Conservation (phyloP, 1,284 basidiomycete genomes). For the Ustilago shanxiensis region DNA sequence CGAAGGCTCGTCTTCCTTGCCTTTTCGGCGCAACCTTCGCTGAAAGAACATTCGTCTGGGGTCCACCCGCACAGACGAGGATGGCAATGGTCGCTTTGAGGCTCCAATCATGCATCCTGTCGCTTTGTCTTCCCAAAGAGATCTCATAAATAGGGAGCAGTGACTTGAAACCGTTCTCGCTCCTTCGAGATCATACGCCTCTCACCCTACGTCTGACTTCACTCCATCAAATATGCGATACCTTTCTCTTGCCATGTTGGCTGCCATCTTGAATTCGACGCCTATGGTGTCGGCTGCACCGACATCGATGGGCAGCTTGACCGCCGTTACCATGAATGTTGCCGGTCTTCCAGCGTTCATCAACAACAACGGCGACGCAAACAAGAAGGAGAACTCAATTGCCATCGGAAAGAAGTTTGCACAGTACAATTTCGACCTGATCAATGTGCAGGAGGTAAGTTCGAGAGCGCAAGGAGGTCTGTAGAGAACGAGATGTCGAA, state of each 20-base stretch:
- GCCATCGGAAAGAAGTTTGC: conserved; percentile 20
- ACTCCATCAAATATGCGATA: too few relatives aligned
- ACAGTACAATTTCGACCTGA: conserved; percentile 23
- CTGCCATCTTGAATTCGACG: conserved; percentile 11
- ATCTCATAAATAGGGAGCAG: too few relatives aligned
- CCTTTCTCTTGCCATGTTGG: conserved; percentile 2
- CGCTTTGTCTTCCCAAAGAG: too few relatives aligned
- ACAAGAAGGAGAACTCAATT: conserved; percentile 28
- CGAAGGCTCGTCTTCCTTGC: conserved; percentile 7
- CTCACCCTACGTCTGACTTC: too few relatives aligned
- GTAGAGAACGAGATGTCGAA: neutral
- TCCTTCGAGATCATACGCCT: too few relatives aligned
- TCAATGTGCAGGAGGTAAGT: conserved; percentile 34
- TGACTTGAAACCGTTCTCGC: too few relatives aligned
- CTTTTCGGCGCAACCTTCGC: neutral
- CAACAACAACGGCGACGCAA: conserved; percentile 25
- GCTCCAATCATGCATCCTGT: too few relatives aligned
- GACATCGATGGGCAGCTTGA: conserved; percentile 11
- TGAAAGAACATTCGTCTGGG: too few relatives aligned
- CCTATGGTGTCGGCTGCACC: conserved; percentile 10
- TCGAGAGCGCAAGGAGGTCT: neutral
- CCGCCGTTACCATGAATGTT: conserved; percentile 31
- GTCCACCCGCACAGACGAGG: too few relatives aligned
- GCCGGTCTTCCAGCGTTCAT: conserved; percentile 26
- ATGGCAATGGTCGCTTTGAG: too few relatives aligned